Percentiles rank a stretch among this genome's conserved stretches.
Evolutionary conservation across 148 eudicot species (phyloP).

Genomic region (Rhododendron ferrugineum): DNA sequence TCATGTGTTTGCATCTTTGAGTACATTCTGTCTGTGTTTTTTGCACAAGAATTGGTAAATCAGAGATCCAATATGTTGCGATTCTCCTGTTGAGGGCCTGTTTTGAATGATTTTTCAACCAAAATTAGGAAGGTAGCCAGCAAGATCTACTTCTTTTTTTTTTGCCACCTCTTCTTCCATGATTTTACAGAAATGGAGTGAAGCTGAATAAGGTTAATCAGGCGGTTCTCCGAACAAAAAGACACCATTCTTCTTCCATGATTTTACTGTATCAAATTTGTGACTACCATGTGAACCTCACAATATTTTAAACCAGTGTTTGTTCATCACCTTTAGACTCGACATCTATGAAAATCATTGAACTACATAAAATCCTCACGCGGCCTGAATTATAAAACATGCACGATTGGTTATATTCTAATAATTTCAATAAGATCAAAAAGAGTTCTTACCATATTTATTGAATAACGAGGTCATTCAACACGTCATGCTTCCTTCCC

Average conservation of each 20-base stretch:
- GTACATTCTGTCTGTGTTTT: too few relatives aligned
- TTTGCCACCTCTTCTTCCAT: not conserved
- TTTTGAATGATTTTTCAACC: not conserved
- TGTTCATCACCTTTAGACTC: not conserved
- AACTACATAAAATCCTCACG: not conserved
- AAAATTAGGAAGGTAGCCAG: not conserved
- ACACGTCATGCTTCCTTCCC: not conserved
- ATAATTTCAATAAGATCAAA: not conserved
- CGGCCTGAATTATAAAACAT: not conserved
- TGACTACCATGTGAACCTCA: not conserved
- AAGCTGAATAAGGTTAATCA: not conserved
- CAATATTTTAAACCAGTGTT: too few relatives aligned
- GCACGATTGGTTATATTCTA: not conserved
- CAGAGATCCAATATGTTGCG: not conserved
- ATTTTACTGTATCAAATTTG: not conserved
- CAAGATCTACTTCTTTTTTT: not conserved
- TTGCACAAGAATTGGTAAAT: not conserved
- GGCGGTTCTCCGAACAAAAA: not conserved
- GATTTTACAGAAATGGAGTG: not conserved
- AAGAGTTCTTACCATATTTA: not conserved
- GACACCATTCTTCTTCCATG: not conserved
- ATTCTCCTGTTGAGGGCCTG: not conserved
- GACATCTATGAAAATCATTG: not conserved
- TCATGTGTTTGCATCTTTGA: not conserved
- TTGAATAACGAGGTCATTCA: not conserved